phyloP scores from a whole-genome alignment of 2,329 filamentous ascomycete genomes.

The Penicillium sp. region DNA sequence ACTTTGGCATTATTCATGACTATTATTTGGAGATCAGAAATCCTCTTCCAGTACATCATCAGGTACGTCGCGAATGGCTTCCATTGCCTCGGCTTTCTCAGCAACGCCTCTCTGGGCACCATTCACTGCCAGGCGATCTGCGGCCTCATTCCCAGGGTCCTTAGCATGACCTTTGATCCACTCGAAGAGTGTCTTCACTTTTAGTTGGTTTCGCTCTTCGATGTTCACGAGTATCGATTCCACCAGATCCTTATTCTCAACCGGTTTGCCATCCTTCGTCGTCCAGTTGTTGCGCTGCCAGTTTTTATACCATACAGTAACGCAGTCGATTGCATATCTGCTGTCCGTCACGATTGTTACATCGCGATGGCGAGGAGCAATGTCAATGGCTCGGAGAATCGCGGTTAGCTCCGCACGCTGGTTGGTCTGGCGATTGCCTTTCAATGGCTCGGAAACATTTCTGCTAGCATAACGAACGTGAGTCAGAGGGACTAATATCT shows the following conservation, averaged over 20 bases:
- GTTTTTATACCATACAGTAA: constrained; percentile 77
- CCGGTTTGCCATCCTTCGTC: constrained; percentile 69
- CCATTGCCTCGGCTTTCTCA: constrained; percentile 32
- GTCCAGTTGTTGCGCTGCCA: constrained; percentile 82
- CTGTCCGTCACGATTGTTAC: constrained; percentile 87
- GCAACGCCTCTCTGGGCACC: constrained; percentile 57
- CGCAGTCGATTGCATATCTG: constrained; percentile 86
- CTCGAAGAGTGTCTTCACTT: constrained; percentile 70
- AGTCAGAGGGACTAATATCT: constrained; percentile 22
- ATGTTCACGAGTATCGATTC: constrained; percentile 72
- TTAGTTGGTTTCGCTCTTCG: constrained; percentile 65
- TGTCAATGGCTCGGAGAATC: constrained; percentile 79
- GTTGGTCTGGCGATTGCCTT: constrained; percentile 81
- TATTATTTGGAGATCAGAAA: constrained; percentile 13
- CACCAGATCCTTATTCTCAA: constrained; percentile 87
- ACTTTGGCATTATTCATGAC: background rate
- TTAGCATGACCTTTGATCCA: constrained; percentile 89
- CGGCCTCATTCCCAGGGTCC: constrained; percentile 75
- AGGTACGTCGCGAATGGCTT: constrained; percentile 26
- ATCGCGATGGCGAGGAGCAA: constrained; percentile 68
- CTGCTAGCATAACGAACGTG: constrained; percentile 45
- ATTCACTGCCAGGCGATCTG: constrained; percentile 75
- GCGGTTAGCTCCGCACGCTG: constrained; percentile 94
- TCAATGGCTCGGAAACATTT: constrained; percentile 76
- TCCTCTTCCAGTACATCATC: constrained; percentile 35